Conservation (phyloP, 139 green algal genomes). For the Chlorella ohadii region DNA sequence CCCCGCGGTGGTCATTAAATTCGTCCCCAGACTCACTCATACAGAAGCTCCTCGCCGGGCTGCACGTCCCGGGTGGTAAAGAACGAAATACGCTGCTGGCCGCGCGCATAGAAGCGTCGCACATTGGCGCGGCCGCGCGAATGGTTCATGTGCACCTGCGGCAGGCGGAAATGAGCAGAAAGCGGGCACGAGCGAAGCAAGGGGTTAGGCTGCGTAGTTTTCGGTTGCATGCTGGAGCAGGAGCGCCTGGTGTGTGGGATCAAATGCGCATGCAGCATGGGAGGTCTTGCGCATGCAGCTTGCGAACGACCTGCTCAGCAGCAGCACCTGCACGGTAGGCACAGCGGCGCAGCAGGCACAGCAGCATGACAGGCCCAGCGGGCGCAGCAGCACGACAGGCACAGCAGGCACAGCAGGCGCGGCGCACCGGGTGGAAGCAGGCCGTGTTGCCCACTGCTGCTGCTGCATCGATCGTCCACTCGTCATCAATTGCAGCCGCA, state of each 20-base stretch:
- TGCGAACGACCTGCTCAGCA: too few species aligned
- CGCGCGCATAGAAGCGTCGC: conserved; percentile 42
- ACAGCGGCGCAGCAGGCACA: too few species aligned
- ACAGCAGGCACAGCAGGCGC: not conserved
- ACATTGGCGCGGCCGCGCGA: conserved; percentile 52
- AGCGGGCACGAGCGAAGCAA: too few species aligned
- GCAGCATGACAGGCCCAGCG: not conserved
- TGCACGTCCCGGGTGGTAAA: conserved; percentile 49
- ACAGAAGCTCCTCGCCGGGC: conserved; percentile 24
- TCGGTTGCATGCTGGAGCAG: not conserved
- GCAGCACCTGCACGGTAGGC: too few species aligned
- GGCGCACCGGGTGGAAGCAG: conserved; percentile 55
- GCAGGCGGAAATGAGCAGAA: too few species aligned
- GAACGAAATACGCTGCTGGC: conserved; percentile 45
- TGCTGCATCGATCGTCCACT: conserved; percentile 59
- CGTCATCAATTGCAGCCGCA: conserved; percentile 46
- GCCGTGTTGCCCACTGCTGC: conserved; percentile 32
- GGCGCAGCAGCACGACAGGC: not conserved
- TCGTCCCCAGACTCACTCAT: conserved; percentile 6
- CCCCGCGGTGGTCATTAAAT: too few species aligned
- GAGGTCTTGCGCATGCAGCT: too few species aligned
- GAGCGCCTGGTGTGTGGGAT: not conserved
- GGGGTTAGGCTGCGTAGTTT: too few species aligned
- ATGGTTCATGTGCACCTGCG: conserved; percentile 69
- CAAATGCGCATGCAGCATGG: too few species aligned